Percentiles rank a stretch among this genome's conserved stretches.
Evolutionary conservation across 805 yeast species (phyloP).

Genomic region (Sungouiozyma intestinalis): DNA sequence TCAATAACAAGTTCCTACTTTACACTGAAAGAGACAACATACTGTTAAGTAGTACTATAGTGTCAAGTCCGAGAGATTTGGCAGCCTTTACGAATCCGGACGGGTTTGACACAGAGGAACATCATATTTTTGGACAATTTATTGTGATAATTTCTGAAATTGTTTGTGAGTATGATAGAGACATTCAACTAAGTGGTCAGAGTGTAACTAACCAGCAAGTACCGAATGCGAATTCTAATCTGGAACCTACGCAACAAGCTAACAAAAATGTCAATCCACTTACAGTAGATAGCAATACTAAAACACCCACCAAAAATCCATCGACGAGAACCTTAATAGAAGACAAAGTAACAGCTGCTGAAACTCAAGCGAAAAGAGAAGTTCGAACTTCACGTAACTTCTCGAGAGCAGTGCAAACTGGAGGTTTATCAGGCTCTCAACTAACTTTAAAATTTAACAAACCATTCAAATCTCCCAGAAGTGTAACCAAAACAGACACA

Average conservation of each 20-base stretch:
- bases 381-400: background rate
- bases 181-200: slow-evolving; percentile 6
- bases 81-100: slow-evolving; percentile 12
- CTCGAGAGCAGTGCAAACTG: background rate
- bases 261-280: background rate
- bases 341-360: no score
- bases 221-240: background rate
- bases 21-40: slow-evolving; percentile 17
- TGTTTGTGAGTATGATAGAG: slow-evolving; percentile 12
- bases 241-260: background rate
- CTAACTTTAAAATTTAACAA: slow-evolving; percentile 20
- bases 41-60: slow-evolving; percentile 16
- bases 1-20: slow-evolving; percentile 16
- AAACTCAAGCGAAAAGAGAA: background rate
- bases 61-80: slow-evolving; percentile 17
- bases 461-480: slow-evolving; percentile 24
- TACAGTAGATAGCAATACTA: background rate
- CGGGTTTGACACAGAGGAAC: slow-evolving; percentile 19
- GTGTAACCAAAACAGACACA: slow-evolving; percentile 1
- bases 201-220: background rate
- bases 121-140: slow-evolving; percentile 19
- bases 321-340: no score
- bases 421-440: slow-evolving; percentile 1
- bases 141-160: slow-evolving; percentile 16
- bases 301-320: background rate